Evolutionary conservation across 805 yeast species (phyloP).

Genomic region (Kazachstania taianensis): DNA sequence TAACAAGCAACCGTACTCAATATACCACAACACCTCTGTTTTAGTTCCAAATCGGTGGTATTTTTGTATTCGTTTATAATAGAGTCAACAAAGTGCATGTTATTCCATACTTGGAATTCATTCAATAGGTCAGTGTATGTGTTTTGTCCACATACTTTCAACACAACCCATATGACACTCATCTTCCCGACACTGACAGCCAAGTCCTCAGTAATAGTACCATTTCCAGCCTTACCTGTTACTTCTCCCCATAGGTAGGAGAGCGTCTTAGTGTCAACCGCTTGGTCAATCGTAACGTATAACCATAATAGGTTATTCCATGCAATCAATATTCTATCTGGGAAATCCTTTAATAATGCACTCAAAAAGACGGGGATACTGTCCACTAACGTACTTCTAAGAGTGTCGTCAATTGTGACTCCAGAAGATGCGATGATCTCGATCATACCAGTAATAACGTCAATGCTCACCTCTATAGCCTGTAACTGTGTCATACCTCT

Average conservation of each 20-base stretch:
- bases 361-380: conserved; percentile 31
- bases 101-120: conserved; percentile 14
- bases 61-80: conserved; percentile 14
- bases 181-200: conserved; percentile 29
- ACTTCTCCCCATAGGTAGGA: conserved; percentile 14
- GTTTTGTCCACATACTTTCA: conserved; percentile 18
- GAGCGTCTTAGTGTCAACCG: conserved; percentile 9
- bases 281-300: conserved; percentile 18
- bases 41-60: conserved; percentile 30
- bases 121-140: conserved; percentile 12
- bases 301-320: conserved; percentile 65
- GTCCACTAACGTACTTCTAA: conserved; percentile 10
- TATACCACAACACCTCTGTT: conserved; percentile 36
- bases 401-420: conserved; percentile 3
- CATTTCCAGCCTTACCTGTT: background rate
- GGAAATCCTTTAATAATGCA: conserved; percentile 38
- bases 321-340: conserved; percentile 49
- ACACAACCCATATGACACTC: conserved; percentile 38
- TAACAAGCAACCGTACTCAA: conserved; percentile 41
- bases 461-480: conserved; percentile 61
- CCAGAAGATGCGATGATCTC: conserved; percentile 38
- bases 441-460: conserved; percentile 62
- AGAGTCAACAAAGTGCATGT: conserved; percentile 21
- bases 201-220: conserved; percentile 5
- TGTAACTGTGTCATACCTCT: conserved; percentile 45